Percentiles rank a stretch among this genome's conserved stretches.
Evolutionary conservation across 306 rosid species (phyloP).

Genomic region (Styphnolobium japonicum): DNA sequence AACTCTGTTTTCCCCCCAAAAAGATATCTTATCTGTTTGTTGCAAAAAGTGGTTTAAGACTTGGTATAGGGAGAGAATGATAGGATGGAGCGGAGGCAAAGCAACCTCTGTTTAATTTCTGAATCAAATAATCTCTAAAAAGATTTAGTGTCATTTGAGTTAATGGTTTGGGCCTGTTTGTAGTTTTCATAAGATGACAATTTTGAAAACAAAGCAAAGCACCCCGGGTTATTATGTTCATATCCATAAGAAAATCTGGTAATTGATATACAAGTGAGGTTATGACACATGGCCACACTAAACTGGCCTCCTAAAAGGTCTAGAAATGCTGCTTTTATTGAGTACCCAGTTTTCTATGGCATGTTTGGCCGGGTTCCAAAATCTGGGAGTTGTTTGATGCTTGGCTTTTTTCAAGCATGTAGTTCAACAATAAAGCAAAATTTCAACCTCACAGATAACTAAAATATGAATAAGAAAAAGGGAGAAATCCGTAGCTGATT

Average conservation of each 20-base stretch:
- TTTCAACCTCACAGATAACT: conserved; percentile 26
- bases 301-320: neutral
- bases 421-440: conserved; percentile 31
- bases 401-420: conserved; percentile 25
- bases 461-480: neutral
- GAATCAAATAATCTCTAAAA: no score
- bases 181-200: neutral
- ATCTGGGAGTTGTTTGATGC: conserved; percentile 18
- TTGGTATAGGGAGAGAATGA: no score
- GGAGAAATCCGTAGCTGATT: neutral
- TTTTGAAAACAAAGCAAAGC: neutral
- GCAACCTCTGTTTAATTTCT: no score
- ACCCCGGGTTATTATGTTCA: neutral
- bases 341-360: neutral
- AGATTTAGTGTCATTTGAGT: no score
- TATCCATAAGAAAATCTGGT: neutral
- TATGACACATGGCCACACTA: neutral
- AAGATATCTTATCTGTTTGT: neutral
- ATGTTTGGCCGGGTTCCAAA: neutral
- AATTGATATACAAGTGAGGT: neutral
- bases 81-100: no score
- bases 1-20: neutral
- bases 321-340: neutral
- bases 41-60: no score
- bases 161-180: no score